These are phyloP conservation scores for Trichophyton simii DNA, from an alignment of 2,329 filamentous ascomycete species.

Conservation along the genomic window DNA sequence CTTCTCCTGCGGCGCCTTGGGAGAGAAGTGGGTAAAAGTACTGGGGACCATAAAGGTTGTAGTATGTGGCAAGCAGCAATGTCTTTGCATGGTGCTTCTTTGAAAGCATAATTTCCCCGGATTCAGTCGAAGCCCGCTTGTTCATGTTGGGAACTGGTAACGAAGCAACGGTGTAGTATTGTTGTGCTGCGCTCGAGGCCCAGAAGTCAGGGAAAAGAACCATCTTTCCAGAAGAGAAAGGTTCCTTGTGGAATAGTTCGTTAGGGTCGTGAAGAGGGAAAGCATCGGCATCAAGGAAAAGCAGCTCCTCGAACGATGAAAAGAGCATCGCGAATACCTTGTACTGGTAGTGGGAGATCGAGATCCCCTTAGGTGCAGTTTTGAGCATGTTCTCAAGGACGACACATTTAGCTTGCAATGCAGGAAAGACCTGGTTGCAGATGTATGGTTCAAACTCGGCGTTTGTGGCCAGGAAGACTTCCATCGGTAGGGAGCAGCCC, in stretches of 20 bases:
- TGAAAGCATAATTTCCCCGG: conserved; percentile 35
- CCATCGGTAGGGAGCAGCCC: conserved; percentile 33
- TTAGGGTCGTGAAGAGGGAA: conserved; percentile 35
- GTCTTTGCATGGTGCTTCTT: conserved; percentile 32
- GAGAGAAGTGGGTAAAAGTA: conserved; percentile 36
- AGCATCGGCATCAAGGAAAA: conserved; percentile 39
- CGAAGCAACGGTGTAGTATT: conserved; percentile 30
- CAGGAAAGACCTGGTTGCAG: conserved; percentile 33
- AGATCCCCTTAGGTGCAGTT: conserved; percentile 17
- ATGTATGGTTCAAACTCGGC: conserved; percentile 32
- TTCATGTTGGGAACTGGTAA: conserved; percentile 17
- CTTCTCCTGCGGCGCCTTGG: conserved; percentile 38
- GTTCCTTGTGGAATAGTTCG: conserved; percentile 29
- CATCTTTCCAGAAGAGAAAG: conserved; percentile 31
- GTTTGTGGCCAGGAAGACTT: conserved; percentile 34
- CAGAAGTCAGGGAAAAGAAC: conserved; percentile 40
- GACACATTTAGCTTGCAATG: conserved; percentile 33
- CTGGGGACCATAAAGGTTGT: conserved; percentile 37
- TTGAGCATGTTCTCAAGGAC: conserved; percentile 33
- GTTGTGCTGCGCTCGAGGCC: conserved; percentile 27
- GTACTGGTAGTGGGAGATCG: conserved; percentile 36
- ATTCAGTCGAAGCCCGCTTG: conserved; percentile 27
- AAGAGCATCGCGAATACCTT: conserved; percentile 40
- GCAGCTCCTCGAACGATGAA: conserved; percentile 38
- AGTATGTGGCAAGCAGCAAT: conserved; percentile 38